Percentiles rank a stretch among this genome's conserved stretches.
phyloP scores from a whole-genome alignment of 306 rosid species.

The Cucumis cinereus region DNA sequence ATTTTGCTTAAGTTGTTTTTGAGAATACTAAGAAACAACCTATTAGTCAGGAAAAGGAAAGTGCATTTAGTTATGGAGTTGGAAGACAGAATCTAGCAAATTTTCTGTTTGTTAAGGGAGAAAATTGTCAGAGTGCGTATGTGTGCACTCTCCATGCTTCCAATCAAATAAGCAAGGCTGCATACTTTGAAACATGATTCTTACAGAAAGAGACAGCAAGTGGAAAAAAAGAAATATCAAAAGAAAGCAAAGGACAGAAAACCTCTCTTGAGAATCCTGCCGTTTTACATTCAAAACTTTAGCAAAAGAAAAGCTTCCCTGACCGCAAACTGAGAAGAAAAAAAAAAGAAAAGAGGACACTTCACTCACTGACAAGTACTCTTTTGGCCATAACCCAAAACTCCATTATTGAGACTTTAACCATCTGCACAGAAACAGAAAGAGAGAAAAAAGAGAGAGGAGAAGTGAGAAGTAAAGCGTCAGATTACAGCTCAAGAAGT shows the following conservation, averaged over 20 bases:
- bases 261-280: conserved; percentile 43
- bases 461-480: background rate
- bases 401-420: conserved; percentile 31
- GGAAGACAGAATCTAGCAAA: conserved; percentile 6
- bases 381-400: conserved; percentile 39
- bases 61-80: background rate
- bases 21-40: background rate
- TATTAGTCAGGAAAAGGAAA: background rate
- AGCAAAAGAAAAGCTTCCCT: conserved; percentile 34
- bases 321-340: conserved; percentile 36
- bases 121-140: conserved; percentile 9
- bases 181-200: conserved; percentile 68
- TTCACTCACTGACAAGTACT: conserved; percentile 40
- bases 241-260: conserved; percentile 36
- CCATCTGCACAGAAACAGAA: conserved; percentile 45
- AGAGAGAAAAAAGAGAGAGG: background rate
- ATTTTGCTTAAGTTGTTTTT: background rate
- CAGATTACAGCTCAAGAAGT: background rate
- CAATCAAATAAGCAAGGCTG: conserved; percentile 52
- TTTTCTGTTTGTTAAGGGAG: background rate
- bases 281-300: conserved; percentile 18
- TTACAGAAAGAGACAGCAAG: conserved; percentile 29
- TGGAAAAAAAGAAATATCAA: conserved; percentile 26
- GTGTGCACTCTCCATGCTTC: conserved; percentile 34
- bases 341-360: conserved; percentile 2